Evolutionary conservation across 495 filamentous ascomycete species (phyloP).

Genomic region (Tuber aestivum): DNA sequence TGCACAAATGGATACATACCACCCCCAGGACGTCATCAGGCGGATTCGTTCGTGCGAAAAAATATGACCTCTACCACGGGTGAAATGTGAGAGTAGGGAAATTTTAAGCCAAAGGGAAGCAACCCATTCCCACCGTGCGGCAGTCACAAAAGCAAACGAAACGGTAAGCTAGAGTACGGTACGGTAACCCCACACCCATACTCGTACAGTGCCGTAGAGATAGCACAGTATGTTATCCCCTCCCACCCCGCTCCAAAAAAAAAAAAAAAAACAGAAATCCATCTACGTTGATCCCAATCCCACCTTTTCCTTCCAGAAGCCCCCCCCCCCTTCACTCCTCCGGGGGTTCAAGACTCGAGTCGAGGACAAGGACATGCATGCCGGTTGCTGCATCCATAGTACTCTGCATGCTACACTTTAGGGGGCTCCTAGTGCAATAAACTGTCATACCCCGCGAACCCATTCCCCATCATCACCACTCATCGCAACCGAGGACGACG

Average conservation of each 20-base stretch:
- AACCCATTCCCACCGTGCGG: not conserved
- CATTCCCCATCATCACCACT: not conserved
- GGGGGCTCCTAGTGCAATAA: not conserved
- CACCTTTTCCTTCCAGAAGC: not conserved
- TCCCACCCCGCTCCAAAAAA: not conserved
- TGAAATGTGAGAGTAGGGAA: not conserved
- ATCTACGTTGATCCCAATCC: not conserved
- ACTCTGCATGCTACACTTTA: not conserved
- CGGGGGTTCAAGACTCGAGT: not conserved
- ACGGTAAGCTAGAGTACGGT: no score
- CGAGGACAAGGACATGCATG: not conserved
- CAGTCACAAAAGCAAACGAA: not conserved
- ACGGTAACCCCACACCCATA: not conserved
- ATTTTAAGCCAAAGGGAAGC: not conserved
- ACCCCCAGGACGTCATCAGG: not conserved
- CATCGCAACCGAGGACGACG: not conserved
- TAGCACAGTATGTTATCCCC: not conserved
- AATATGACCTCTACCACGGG: not conserved
- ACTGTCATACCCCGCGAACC: not conserved
- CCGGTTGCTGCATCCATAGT: not conserved
- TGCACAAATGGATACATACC: not conserved
- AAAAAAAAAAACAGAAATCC: not conserved
- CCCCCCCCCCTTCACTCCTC: not conserved
- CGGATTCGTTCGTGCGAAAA: not conserved
- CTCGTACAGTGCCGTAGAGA: no score